Evolutionary conservation across 805 yeast species (phyloP), one percentile per base, ranked within the genome.

Genomic region (Saturnispora dispora): DNA sequence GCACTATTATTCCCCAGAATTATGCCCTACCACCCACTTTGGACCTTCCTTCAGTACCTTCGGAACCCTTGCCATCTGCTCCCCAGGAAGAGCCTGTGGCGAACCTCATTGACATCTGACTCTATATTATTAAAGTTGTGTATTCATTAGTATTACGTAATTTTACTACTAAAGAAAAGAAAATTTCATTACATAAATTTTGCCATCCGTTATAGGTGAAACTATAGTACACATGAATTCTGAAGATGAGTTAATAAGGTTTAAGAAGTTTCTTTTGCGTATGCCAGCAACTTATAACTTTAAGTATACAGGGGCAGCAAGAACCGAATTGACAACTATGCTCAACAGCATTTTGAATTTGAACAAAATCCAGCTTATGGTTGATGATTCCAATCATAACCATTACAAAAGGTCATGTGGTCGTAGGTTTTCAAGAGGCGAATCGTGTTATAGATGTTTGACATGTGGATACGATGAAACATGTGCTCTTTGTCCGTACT

Each of bases 391-490:
- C 28, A 52, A 58, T 36, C 63, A 63, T 42, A 58, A 56, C 55
- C 95, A 87, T 61, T 73, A 77, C 20, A 77, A 81, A 17, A 71
- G 86, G 64, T 83, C 91, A 0, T 88, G 96, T 64, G 84, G 88
- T 2, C 71, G 83, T 20, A 80, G 81, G 48, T 83, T 88, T 59
- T 72, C 77, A 45, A 77, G 81, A 46, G 95, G 96, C 5, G 95
- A 87, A 61, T 89, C 93, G 0, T 83, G 88, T 3, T 85, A 85
- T 62, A 72, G 89, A 41, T 88, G 96, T 62, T 59, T 81, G 33
- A 77, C 90, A 33, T 74, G 95, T 67, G 90, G 88, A 0, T 75
- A 75, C 47, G 95, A 88, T 61, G 95, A 86, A 44, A 82, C 91
- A 0, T 85, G 95, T 65, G 95, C 90, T 0, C 67, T 90, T 9